These are phyloP conservation scores for Alternaria gaisen DNA, from an alignment of 2,329 filamentous ascomycete species.

Conservation along the genomic window DNA sequence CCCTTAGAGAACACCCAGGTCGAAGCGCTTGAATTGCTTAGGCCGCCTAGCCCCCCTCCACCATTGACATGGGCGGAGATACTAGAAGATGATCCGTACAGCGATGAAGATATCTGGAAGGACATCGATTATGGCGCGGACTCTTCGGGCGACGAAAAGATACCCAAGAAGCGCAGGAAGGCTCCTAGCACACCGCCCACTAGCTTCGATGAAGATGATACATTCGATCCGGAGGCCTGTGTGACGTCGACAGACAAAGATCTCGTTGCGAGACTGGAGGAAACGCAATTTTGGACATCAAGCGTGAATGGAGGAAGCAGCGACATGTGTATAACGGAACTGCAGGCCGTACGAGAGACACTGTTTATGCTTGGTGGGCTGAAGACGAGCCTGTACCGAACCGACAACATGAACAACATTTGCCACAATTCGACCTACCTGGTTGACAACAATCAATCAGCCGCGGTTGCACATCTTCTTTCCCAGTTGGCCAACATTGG, in stretches of 20 bases:
- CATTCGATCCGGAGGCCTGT: slow-evolving; percentile 43
- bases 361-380: slow-evolving; percentile 87
- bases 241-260: slow-evolving; percentile 40
- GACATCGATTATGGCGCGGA: slow-evolving; percentile 71
- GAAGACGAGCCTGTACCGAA: slow-evolving; percentile 73
- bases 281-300: slow-evolving; percentile 59
- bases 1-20: slow-evolving; percentile 76
- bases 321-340: slow-evolving; percentile 67
- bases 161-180: slow-evolving; percentile 37
- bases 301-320: slow-evolving; percentile 15
- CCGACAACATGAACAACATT: slow-evolving; percentile 41
- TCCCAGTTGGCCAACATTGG: slow-evolving; percentile 60
- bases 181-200: slow-evolving; percentile 43
- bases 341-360: slow-evolving; percentile 77
- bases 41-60: slow-evolving; percentile 57
- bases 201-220: slow-evolving; percentile 51
- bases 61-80: slow-evolving; percentile 81
- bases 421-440: slow-evolving; percentile 51
- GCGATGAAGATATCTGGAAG: slow-evolving; percentile 74
- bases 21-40: slow-evolving; percentile 67
- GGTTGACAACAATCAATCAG: slow-evolving; percentile 50
- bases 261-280: slow-evolving; percentile 51
- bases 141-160: slow-evolving; percentile 69
- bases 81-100: slow-evolving; percentile 76
- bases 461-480: slow-evolving; percentile 51